A percentile compares a stretch with the other conserved stretches of the same genome.
phyloP scores from a whole-genome alignment of 23 red algal genomes.

The Gracilariopsis chorda region DNA sequence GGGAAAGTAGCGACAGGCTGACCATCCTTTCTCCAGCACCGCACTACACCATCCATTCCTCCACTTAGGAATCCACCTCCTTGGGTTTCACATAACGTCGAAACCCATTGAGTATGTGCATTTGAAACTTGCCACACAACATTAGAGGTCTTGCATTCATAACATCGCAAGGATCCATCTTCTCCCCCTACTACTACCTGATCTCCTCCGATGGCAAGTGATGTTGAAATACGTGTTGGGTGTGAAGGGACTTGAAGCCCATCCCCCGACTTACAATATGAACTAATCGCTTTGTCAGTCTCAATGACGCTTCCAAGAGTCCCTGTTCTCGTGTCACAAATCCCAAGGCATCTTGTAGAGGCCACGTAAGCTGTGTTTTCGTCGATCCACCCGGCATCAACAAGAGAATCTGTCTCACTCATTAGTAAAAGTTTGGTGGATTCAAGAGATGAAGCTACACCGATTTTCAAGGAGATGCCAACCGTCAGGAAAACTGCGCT shows the following conservation, averaged over 20 bases:
- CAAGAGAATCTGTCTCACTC: not conserved
- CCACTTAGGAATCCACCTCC: conserved; percentile 21
- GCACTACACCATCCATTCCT: conserved; percentile 45
- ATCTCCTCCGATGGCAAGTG: not conserved
- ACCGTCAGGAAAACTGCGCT: not conserved
- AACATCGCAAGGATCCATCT: conserved; percentile 6
- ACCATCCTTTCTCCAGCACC: conserved; percentile 14
- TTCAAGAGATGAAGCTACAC: not conserved
- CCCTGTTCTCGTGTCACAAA: not conserved
- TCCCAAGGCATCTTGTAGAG: not conserved
- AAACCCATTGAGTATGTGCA: conserved; percentile 42
- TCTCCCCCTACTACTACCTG: not conserved
- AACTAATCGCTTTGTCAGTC: not conserved
- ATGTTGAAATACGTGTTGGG: not conserved
- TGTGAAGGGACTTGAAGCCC: not conserved
- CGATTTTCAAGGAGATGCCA: not conserved
- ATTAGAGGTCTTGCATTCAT: not conserved
- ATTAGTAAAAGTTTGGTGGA: not conserved
- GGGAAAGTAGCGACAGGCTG: not conserved
- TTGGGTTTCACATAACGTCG: not conserved
- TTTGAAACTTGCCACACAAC: not conserved
- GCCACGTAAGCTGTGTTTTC: conserved; percentile 3
- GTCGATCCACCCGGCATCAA: conserved; percentile 30
- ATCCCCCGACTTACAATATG: not conserved
- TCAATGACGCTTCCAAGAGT: not conserved